phyloP scores from a whole-genome alignment of 2,329 filamentous ascomycete species.

The Colletotrichum sp. region DNA sequence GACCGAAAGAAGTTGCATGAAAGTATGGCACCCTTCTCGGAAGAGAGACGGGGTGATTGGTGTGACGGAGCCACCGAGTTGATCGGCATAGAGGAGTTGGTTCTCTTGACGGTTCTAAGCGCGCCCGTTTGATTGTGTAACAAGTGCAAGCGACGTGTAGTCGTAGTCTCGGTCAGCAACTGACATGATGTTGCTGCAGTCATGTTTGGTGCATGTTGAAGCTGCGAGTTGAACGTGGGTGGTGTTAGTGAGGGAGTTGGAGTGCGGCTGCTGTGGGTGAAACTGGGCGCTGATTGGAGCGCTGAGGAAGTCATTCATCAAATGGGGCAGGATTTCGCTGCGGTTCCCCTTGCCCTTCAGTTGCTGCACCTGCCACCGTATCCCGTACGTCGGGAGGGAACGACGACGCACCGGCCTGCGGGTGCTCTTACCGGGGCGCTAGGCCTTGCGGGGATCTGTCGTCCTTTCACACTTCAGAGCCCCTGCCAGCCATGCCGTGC shows the following conservation, averaged over 20 bases:
- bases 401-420: background rate
- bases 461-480: background rate
- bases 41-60: background rate
- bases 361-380: background rate
- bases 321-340: background rate
- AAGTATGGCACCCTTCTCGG: background rate
- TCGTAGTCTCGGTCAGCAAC: background rate
- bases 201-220: background rate
- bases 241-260: background rate
- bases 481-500: background rate
- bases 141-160: background rate
- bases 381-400: background rate
- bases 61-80: background rate
- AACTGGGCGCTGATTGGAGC: background rate
- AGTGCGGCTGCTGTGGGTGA: background rate
- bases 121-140: background rate
- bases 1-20: background rate
- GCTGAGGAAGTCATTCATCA: background rate
- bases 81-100: conserved; percentile 1
- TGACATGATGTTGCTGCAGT: background rate
- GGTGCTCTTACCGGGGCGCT: background rate
- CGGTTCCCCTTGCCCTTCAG: background rate
- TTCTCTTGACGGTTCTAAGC: background rate
- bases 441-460: background rate
- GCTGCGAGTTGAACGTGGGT: background rate